Evolutionary conservation across 106 monocot species (phyloP).

Genomic region (Allium cepa): DNA sequence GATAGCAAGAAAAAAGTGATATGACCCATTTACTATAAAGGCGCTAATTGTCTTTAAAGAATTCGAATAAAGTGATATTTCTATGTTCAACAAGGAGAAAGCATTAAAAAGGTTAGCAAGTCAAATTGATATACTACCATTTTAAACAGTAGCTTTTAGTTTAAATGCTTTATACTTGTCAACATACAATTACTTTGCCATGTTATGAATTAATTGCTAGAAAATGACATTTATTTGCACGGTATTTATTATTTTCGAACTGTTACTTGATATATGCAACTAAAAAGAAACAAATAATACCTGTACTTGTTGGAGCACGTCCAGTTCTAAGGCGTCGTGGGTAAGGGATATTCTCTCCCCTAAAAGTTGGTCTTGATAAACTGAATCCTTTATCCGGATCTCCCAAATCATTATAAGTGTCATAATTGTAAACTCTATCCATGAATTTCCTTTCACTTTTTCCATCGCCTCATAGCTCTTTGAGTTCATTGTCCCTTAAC

Average conservation of each 20-base stretch:
- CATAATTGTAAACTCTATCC: too few relatives aligned
- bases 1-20: too few relatives aligned
- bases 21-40: too few relatives aligned
- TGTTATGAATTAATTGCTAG: background rate
- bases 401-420: slow-evolving; percentile 73
- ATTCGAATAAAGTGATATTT: too few relatives aligned
- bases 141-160: background rate
- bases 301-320: slow-evolving; percentile 40
- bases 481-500: slow-evolving; percentile 63
- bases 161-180: background rate
- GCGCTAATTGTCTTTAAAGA: too few relatives aligned
- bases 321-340: slow-evolving; percentile 77
- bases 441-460: slow-evolving; percentile 38
- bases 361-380: slow-evolving; percentile 36
- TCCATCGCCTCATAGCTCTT: slow-evolving; percentile 50
- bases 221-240: background rate
- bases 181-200: background rate
- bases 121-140: background rate
- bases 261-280: too few relatives aligned
- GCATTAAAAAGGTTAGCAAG: background rate
- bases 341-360: slow-evolving; percentile 70
- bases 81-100: background rate
- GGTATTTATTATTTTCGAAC: too few relatives aligned
- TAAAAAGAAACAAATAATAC: slow-evolving; percentile 14
- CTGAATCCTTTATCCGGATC: slow-evolving; percentile 56